Evolutionary conservation across 1,284 basidiomycete genomes (phyloP), one percentile per base, ranked within the genome.

Genomic region (Wallemia mellicola): DNA sequence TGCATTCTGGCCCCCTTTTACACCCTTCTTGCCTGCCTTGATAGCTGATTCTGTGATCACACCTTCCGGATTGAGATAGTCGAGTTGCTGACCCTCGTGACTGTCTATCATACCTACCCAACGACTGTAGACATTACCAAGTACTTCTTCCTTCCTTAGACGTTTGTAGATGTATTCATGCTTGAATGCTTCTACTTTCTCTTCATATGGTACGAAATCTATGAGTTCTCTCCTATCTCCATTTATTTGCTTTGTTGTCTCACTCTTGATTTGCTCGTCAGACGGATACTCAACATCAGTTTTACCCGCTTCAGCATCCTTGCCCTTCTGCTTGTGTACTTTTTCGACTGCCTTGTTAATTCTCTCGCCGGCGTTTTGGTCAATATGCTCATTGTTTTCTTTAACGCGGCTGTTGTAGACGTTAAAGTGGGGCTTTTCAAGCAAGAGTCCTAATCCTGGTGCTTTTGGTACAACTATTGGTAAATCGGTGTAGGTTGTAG

Each of bases 381-480:
- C 60, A 28, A 66, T 64, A 28, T 3, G 15, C 24, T 64, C 72
- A 69, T 86, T 88, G 58, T 75, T 72, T 14, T 72, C 73, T 7
- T 67, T 70, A 63, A 87, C 76, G 61, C 76, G 77, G 60, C 71
- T 71, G 68, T 83, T 86, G 72, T 92, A 92, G 7, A 78, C 79
- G 59, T 80, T 76, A 67, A 87, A 91, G 63, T 91, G 79, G 1
- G 91, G 92, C 64, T 87, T 79, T 70, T 96, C 87, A 32, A 99
- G 78, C n/a, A 98, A 73, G 9, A 99, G 76, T 7, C 94, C 94
- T 22, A 99, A 76, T 0, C 88, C 84, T 15, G 94, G 94, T 71
- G 95, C 94, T 73, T 95, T 96, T 28, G 94, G 94, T 25, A 96
- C 78, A 67, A 87, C 80, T 54, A 92, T 82, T 54, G 75, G 74